Evolutionary conservation across 2,329 filamentous ascomycete species (phyloP).

Genomic region (Trichoderma citrinoviride): DNA sequence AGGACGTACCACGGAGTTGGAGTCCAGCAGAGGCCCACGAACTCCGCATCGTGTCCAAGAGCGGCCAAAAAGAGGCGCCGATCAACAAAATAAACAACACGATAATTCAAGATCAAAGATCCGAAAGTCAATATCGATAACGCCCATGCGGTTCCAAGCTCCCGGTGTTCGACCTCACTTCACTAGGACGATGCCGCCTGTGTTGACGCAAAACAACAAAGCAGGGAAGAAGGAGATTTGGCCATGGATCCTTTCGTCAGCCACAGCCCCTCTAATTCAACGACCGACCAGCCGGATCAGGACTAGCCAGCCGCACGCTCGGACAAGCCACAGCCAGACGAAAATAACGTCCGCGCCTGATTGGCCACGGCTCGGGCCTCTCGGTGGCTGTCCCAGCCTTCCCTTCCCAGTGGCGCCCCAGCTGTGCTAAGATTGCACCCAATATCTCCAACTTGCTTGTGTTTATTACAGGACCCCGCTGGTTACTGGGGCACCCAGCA

Average conservation of each 20-base stretch:
- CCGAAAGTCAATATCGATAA: background rate
- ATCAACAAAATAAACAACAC: background rate
- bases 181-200: background rate
- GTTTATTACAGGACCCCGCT: slow-evolving; percentile 20
- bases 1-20: background rate
- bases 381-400: background rate
- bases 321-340: background rate
- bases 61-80: background rate
- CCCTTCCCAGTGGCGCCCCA: slow-evolving; percentile 8
- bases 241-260: background rate
- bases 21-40: too few species aligned
- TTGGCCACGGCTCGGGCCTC: slow-evolving; percentile 13
- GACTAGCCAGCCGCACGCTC: background rate
- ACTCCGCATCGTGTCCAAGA: background rate
- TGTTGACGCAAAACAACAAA: background rate
- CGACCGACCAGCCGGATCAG: background rate
- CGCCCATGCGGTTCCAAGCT: background rate
- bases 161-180: background rate
- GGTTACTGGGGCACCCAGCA: slow-evolving; percentile 30
- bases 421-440: background rate
- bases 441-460: background rate
- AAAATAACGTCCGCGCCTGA: background rate
- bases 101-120: background rate
- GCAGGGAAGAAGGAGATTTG: background rate
- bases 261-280: background rate